Percentiles rank a stretch among this genome's conserved stretches.
Conservation (phyloP, 2,329 filamentous ascomycete genomes). For the Paracorniculantispora psalliotae region DNA sequence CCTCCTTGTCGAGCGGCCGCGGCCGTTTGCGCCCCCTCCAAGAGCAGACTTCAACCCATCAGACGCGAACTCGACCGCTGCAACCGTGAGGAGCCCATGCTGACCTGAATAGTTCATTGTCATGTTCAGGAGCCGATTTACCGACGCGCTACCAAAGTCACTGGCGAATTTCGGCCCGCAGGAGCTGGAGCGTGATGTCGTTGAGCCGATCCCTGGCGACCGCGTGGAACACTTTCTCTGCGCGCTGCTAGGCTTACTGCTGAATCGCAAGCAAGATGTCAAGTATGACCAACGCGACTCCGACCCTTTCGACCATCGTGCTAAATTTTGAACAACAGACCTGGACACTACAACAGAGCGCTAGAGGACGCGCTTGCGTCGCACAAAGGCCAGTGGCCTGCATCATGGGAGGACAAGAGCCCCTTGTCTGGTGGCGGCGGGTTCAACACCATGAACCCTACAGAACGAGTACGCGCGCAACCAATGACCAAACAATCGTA, state of each 20-base stretch:
- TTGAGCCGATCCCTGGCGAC: slow-evolving; percentile 72
- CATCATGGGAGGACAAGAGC: slow-evolving; percentile 75
- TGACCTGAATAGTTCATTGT: slow-evolving; percentile 74
- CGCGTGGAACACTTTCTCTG: slow-evolving; percentile 85
- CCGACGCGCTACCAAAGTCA: slow-evolving; percentile 81
- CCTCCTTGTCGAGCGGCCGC: neutral
- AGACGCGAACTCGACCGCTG: slow-evolving; percentile 35
- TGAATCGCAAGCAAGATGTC: slow-evolving; percentile 98
- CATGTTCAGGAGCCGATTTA: slow-evolving; percentile 94
- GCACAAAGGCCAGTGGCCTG: slow-evolving; percentile 84
- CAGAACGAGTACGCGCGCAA: slow-evolving; percentile 62
- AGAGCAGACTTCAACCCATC: neutral
- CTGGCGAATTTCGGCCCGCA: slow-evolving; percentile 88
- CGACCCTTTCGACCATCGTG: too few relatives aligned
- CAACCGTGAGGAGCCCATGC: slow-evolving; percentile 19
- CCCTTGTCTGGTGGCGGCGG: slow-evolving; percentile 74
- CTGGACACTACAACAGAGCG: slow-evolving; percentile 87
- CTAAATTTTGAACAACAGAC: slow-evolving; percentile 45
- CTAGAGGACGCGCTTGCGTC: slow-evolving; percentile 86
- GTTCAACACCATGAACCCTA: slow-evolving; percentile 77
- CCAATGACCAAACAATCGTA: neutral
- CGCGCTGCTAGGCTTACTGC: slow-evolving; percentile 76
- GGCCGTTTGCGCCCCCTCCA: neutral
- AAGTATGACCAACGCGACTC: slow-evolving; percentile 60
- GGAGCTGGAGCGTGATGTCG: slow-evolving; percentile 84